phyloP scores from a whole-genome alignment of 169 alveolate species.

The Amoebophrya sp. region DNA sequence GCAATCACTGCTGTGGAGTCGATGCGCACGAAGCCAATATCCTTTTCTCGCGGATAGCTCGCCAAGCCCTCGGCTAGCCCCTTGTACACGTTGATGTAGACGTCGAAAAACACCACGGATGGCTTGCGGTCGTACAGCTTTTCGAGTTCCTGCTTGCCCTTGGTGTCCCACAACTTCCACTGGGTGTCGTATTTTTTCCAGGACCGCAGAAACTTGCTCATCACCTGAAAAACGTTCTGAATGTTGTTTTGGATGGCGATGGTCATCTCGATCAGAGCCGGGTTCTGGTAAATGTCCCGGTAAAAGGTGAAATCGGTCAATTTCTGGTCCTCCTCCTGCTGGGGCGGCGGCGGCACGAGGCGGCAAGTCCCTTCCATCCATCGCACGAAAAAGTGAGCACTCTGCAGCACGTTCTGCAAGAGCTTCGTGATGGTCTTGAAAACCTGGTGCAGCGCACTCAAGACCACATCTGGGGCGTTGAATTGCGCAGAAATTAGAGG shows the following conservation, averaged over 20 bases:
- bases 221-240: conserved; percentile 54
- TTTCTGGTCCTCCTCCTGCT: conserved; percentile 19
- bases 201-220: conserved; percentile 51
- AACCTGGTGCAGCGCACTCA: conserved; percentile 73
- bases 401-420: conserved; percentile 65
- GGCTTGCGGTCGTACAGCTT: conserved; percentile 48
- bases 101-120: conserved; percentile 54
- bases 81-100: conserved; percentile 48
- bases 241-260: conserved; percentile 56
- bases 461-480: conserved; percentile 67
- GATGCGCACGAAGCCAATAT: conserved; percentile 55
- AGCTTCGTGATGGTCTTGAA: conserved; percentile 71
- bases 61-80: conserved; percentile 45
- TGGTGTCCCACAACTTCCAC: conserved; percentile 58
- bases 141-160: conserved; percentile 53
- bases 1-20: conserved; percentile 55
- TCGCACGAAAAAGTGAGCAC: conserved; percentile 69
- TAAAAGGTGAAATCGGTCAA: conserved; percentile 51
- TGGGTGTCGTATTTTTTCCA: conserved; percentile 59
- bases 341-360: conserved; percentile 29
- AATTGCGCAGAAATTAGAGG: too few relatives aligned
- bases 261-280: conserved; percentile 55
- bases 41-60: conserved; percentile 47
- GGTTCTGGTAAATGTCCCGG: conserved; percentile 55
- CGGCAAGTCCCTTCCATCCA: conserved; percentile 74